A percentile compares a stretch with the other conserved stretches of the same genome.
phyloP scores from a whole-genome alignment of 2,329 filamentous ascomycete species.

The Ascosphaera aggregata region DNA sequence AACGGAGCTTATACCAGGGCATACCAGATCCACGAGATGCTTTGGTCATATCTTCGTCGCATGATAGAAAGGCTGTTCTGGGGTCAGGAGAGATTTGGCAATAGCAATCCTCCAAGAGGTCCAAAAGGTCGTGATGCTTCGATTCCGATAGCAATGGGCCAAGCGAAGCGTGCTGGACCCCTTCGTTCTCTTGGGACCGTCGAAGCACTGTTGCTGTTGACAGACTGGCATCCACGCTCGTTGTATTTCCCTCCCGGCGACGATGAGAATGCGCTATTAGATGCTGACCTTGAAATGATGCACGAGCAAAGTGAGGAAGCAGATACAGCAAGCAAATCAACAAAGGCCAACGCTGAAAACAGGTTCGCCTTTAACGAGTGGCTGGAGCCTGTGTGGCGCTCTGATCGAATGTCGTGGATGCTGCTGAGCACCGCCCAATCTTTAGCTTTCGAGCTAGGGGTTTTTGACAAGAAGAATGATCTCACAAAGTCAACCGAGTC shows the following conservation, averaged over 20 bases:
- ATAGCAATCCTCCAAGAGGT: slow-evolving; percentile 47
- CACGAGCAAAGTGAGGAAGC: slow-evolving; percentile 22
- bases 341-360: slow-evolving; percentile 44
- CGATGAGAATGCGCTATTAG: slow-evolving; percentile 38
- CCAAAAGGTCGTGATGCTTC: slow-evolving; percentile 46
- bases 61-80: slow-evolving; percentile 93
- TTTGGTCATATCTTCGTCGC: slow-evolving; percentile 81
- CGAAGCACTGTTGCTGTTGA: slow-evolving; percentile 79
- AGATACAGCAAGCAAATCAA: slow-evolving; percentile 19
- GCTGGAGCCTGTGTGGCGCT: slow-evolving; percentile 88
- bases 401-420: slow-evolving; percentile 97
- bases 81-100: slow-evolving; percentile 89
- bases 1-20: slow-evolving; percentile 64
- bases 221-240: slow-evolving; percentile 90
- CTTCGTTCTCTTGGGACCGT: slow-evolving; percentile 80
- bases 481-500: slow-evolving; percentile 30
- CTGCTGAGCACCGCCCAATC: slow-evolving; percentile 75
- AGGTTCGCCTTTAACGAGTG: slow-evolving; percentile 70
- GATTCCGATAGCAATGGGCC: slow-evolving; percentile 26
- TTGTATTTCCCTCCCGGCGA: slow-evolving; percentile 69
- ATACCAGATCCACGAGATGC: slow-evolving; percentile 78
- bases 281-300: slow-evolving; percentile 50
- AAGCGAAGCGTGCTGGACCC: slow-evolving; percentile 37
- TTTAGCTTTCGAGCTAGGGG: slow-evolving; percentile 76
- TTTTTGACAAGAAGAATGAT: slow-evolving; percentile 79